A percentile compares a stretch with the other conserved stretches of the same genome.
These are phyloP conservation scores for Mortierella sp. DNA, from an alignment of 371 early-diverging fungal species.

Conservation along the genomic window DNA sequence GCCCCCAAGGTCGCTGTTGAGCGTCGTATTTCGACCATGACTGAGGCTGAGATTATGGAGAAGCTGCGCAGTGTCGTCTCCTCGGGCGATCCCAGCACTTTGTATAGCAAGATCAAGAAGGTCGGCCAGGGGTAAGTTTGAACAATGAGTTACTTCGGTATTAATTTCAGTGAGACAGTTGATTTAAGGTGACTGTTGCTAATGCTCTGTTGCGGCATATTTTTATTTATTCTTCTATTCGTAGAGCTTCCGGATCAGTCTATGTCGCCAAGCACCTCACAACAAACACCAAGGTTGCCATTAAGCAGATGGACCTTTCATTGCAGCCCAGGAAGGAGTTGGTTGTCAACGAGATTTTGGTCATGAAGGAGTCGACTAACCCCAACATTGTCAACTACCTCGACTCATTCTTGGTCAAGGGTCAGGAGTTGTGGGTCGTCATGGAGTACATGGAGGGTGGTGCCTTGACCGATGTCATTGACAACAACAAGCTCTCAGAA, in stretches of 20 bases:
- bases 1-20: slow-evolving; percentile 69
- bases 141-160: not conserved
- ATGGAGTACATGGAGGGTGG: slow-evolving; percentile 99
- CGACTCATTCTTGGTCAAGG: slow-evolving; percentile 88
- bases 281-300: slow-evolving; percentile 86
- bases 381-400: slow-evolving; percentile 96
- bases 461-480: slow-evolving; percentile 96
- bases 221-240: not conserved
- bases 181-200: not conserved
- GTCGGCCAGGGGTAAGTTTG: slow-evolving; percentile 93
- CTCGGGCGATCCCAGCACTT: slow-evolving; percentile 85
- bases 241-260: slow-evolving; percentile 96
- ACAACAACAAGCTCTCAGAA: slow-evolving; percentile 92
- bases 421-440: slow-evolving; percentile 95
- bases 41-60: slow-evolving; percentile 94
- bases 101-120: slow-evolving; percentile 92
- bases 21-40: slow-evolving; percentile 86
- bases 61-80: slow-evolving; percentile 88
- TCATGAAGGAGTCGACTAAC: slow-evolving; percentile 96
- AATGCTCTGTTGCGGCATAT: not conserved
- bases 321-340: slow-evolving; percentile 95
- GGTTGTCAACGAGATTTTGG: slow-evolving; percentile 95
- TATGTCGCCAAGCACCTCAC: slow-evolving; percentile 86
- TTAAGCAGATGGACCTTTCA: slow-evolving; percentile 97
- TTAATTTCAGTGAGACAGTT: not conserved